These are phyloP conservation scores for Allantophomopsis lycopodina DNA, from an alignment of 2,329 filamentous ascomycete genomes.

Conservation along the genomic window DNA sequence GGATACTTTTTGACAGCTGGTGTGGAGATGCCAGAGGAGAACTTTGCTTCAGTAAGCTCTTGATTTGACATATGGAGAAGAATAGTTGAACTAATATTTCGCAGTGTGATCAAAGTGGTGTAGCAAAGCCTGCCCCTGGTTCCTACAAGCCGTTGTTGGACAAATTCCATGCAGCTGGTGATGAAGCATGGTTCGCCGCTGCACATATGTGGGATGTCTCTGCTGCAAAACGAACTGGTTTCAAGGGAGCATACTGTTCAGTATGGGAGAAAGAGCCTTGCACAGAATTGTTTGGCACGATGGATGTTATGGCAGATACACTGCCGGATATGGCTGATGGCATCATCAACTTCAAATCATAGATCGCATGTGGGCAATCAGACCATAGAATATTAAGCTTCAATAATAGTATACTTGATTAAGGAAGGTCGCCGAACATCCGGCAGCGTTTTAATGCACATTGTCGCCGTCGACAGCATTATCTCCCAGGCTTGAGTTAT, in stretches of 20 bases:
- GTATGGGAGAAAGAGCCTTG: conserved; percentile 34
- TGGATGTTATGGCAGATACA: conserved; percentile 32
- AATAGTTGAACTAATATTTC: too few species aligned
- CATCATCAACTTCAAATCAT: conserved; percentile 14
- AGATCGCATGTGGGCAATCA: too few species aligned
- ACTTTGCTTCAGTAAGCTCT: conserved; percentile 24
- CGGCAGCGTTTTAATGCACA: too few species aligned
- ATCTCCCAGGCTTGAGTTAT: too few species aligned
- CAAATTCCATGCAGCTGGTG: conserved; percentile 18
- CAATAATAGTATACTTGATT: too few species aligned
- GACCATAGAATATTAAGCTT: too few species aligned
- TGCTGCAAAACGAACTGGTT: conserved; percentile 29
- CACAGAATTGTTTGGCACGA: conserved; percentile 30
- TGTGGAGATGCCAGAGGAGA: conserved; percentile 32
- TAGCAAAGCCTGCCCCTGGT: conserved; percentile 33
- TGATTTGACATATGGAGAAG: too few species aligned
- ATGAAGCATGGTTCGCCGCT: conserved; percentile 39
- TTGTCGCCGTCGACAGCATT: too few species aligned
- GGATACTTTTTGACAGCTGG: conserved; percentile 34
- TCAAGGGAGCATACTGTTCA: conserved; percentile 36
- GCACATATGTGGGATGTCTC: conserved; percentile 44
- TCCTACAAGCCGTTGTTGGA: conserved; percentile 30
- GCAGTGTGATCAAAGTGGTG: conserved; percentile 28
- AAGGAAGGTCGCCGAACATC: too few species aligned
- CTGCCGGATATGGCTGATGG: conserved; percentile 30